These are phyloP conservation scores for Aspergillus awamori DNA, from an alignment of 2,329 filamentous ascomycete genomes.

Conservation along the genomic window DNA sequence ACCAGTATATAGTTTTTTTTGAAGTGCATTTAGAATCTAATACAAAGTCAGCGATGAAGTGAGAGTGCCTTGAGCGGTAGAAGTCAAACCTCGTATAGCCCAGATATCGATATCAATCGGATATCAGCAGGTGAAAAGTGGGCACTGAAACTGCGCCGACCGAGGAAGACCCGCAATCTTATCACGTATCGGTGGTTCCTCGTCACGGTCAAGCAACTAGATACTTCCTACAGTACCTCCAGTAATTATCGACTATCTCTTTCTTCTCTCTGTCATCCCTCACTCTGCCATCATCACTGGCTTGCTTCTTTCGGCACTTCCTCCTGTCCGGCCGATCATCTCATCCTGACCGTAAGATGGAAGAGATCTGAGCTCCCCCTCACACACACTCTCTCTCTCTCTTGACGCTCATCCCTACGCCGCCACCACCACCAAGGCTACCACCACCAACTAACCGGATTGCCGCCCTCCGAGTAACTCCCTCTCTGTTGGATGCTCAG, in stretches of 20 bases:
- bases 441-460: neutral
- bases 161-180: conserved; percentile 3
- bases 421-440: no score
- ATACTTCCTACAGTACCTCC: no score
- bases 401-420: conserved; percentile 5
- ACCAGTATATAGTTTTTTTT: conserved; percentile 3
- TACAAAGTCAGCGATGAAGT: neutral
- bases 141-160: neutral
- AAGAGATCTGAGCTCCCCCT: neutral
- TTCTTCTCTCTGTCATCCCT: neutral
- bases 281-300: conserved; percentile 2
- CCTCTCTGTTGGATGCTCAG: neutral
- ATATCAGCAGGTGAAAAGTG: no score
- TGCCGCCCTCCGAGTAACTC: neutral
- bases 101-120: no score
- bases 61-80: neutral
- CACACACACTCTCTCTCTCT: neutral
- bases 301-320: neutral
- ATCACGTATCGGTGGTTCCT: conserved; percentile 8
- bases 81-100: no score
- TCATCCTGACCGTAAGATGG: neutral
- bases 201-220: conserved; percentile 3
- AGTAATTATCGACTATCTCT: neutral
- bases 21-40: neutral
- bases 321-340: neutral